Percentiles rank a stretch among this genome's conserved stretches.
Evolutionary conservation across 169 alveolate genomes (phyloP).

Genomic region (Eimeria necatrix): DNA sequence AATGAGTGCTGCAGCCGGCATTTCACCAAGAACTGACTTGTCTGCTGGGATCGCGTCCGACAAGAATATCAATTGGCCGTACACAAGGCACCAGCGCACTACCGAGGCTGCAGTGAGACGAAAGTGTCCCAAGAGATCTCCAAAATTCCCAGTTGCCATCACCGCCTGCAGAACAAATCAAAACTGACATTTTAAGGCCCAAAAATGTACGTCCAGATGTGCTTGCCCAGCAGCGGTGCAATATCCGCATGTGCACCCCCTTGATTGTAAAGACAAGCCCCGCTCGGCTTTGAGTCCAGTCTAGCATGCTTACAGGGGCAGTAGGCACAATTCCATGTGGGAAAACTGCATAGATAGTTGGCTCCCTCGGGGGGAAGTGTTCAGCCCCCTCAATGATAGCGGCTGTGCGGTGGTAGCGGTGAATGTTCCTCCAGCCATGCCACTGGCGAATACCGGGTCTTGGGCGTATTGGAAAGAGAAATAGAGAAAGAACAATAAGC

Average conservation of each 20-base stretch:
- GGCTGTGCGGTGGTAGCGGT: constrained; percentile 77
- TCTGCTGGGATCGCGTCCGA: constrained; percentile 66
- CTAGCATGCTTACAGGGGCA: constrained; percentile 67
- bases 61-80: constrained; percentile 70
- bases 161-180: constrained; percentile 41
- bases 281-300: neutral
- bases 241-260: neutral
- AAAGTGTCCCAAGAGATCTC: constrained; percentile 53
- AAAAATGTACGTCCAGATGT: neutral
- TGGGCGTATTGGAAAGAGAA: constrained; percentile 62
- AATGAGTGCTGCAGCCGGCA: neutral
- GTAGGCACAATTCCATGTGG: constrained; percentile 81
- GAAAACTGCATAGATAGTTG: constrained; percentile 70
- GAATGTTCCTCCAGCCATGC: constrained; percentile 67
- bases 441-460: constrained; percentile 32
- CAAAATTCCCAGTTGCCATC: constrained; percentile 69
- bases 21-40: constrained; percentile 3
- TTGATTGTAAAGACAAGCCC: neutral
- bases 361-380: constrained; percentile 74
- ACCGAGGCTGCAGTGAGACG: constrained; percentile 77
- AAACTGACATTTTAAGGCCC: neutral
- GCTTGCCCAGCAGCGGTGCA: too few species aligned
- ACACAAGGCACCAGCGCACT: constrained; percentile 63
- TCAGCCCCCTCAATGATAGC: constrained; percentile 77
- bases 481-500: constrained; percentile 4